Evolutionary conservation across 306 rosid species (phyloP), one percentile per base, ranked within the genome.

Genomic region (Oxytropis ochrocephala): DNA sequence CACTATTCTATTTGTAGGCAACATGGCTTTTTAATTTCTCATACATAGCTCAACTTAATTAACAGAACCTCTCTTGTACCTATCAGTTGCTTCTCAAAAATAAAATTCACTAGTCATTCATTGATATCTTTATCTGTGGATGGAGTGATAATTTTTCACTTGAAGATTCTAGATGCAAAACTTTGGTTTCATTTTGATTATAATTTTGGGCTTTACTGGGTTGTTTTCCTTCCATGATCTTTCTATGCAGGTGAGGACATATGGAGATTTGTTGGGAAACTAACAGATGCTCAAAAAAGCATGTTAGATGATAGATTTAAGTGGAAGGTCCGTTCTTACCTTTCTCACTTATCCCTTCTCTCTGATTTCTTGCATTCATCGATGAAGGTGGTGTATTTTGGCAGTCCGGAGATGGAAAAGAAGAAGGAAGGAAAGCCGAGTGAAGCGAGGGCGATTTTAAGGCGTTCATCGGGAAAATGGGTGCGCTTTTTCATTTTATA

Each of bases 361-460:
- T 67, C 58, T 67, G 24, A 12, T 66, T 27, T 53, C 24, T 67
- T 59, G 50, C 49, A 21, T 51, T 44, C n/a, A 21, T 64, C 67
- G 71, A 73, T 50, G 39, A 72, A 49, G 61, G 32, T 47, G 61
- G 35, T 76, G 62, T 67, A 29, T 33, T 72, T 51, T 65, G 61
- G 65, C 38, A 95, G 90, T 89, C 19, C 83, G 38, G 97, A 95
- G 80, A 95, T 95, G 99, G 99, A 95, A 81, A 91, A 86, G 77
- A 95, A 77, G 77, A 95, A 86, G 78, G 99, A 95, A 91, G 99
- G 99, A 70, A 91, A 85, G 73, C 99, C 97, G 13, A 97, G 99
- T 11, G 97, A 91, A 71, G 96, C 97, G 11, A 91, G 96, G 86
- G 96, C 96, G 51, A 86, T 85, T 77, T 67, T 91, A 69, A 88